Evolutionary conservation across 192 early-diverging fungal genomes (phyloP), one percentile per base, ranked within the genome.

Genomic region (Diversispora epigaea): DNA sequence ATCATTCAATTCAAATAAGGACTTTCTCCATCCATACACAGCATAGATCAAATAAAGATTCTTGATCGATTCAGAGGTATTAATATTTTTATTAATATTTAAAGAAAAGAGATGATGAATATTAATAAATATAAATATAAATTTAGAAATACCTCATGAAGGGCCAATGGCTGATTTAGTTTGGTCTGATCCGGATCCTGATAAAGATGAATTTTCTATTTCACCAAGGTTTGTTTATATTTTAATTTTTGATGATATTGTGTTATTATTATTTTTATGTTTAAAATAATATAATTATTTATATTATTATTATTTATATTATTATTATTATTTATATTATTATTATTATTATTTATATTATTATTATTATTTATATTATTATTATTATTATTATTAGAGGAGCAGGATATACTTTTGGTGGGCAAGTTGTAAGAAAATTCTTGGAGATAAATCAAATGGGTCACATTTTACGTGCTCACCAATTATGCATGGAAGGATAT

Each of bases 131-230:
- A 49, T 46, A 32, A 19, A 64, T 64, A 25, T 56, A 40, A 61
- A 14, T 62, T 41, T 57, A 93, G 94, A 96, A 78, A 94, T 96
- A 50, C 94, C 94, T n/a, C 93, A 94, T 75, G 94, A 96, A 81
- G 94, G 93, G 25, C 86, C 93, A n/a, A 96, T 96, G 92, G 92
- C 93, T 17, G 94, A 96, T 80, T 79, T 96, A n/a, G 94, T 95
- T 17, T 95, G 94, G 94, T 93, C 91, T 32, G 94, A 95, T 80
- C 93, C 93, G 4, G 89, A 91, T 49, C 88, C 90, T 11, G 86
- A 87, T 57, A 85, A 89, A 41, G 87, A 90, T 62, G 92, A 92
- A 39, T 96, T 96, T 84, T 80, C 86, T 7, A 88, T 94, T 22
- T 94, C 93, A n/a, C 88, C 92, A 41, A 84, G 88, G 86, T 89